Percentiles rank a stretch among this genome's conserved stretches.
Evolutionary conservation across 441 rosid species (phyloP).

Genomic region (Eugenia klotzschiana): DNA sequence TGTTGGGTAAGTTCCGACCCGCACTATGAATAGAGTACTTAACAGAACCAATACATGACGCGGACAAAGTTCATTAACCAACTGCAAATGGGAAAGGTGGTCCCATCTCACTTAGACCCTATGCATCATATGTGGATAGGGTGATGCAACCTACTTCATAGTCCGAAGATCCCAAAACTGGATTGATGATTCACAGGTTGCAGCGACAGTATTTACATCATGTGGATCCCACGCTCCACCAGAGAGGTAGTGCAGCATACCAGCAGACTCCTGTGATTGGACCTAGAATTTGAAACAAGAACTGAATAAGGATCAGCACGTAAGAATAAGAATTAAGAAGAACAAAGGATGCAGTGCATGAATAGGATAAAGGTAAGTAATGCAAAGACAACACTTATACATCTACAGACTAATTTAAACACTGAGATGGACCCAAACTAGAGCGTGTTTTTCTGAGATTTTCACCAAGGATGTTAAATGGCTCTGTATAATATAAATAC

Average conservation of each 20-base stretch:
- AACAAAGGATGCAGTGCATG: not conserved
- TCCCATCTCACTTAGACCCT: not conserved
- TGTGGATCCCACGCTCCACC: conserved; percentile 96
- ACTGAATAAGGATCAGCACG: conserved; percentile 16
- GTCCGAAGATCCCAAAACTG: conserved; percentile 77
- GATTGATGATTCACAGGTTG: conserved; percentile 67
- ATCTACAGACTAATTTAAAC: not conserved
- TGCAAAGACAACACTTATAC: not conserved
- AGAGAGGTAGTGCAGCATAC: conserved; percentile 66
- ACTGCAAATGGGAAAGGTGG: not conserved
- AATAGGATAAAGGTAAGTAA: not conserved
- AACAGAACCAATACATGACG: not conserved
- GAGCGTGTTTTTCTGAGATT: not conserved
- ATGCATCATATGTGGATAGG: not conserved
- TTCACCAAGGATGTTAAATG: not conserved
- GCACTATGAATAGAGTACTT: not conserved
- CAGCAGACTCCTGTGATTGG: conserved; percentile 68
- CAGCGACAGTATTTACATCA: conserved; percentile 58
- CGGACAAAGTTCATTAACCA: not conserved
- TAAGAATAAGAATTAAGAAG: not conserved
- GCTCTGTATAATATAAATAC: not conserved
- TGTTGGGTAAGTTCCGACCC: too few species aligned
- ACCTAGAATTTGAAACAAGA: conserved; percentile 35
- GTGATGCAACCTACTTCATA: conserved; percentile 40
- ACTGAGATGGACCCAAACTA: not conserved